Evolutionary conservation across 2,329 filamentous ascomycete genomes (phyloP), one percentile per base, ranked within the genome.

Genomic region (Fusarium brevicatenulatum): DNA sequence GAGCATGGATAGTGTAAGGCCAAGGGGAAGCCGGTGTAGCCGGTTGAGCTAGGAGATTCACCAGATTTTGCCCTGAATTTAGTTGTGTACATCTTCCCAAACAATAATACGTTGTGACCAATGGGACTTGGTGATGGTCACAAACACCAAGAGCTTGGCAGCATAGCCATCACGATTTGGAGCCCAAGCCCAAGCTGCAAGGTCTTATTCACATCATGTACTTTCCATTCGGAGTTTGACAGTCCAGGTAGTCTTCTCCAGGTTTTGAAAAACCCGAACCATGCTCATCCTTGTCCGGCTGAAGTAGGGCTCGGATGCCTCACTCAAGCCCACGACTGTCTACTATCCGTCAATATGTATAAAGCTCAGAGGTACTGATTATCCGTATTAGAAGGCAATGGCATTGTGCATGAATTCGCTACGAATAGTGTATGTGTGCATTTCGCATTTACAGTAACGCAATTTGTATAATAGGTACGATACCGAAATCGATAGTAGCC

Each of bases 21-120:
- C 56, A 63, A 73, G 70, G 57, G 58, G 59, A 62, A 68, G 71
- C 63, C 67, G 71, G 59, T 44, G 63, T 60, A 68, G 63, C 71
- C 71, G 66, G 70, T 61, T 39, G 60, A 54, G 56, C 46, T 47
- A 32, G 39, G 30, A 46, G 30, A 25, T 59, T 25, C 54, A 68
- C 57, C 28, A 46, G 59, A 71, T 54, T 68, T 53, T 70, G 54
- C 44, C 52, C 54, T 68, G 70, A 56, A 58, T 30, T 58, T 47
- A 19, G 19, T 59, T 53, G 15, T 28, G 25, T 47, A 55, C n/a
- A 28, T 37, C 55, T 21, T 50, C 46, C 63, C 40, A 49, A 56
- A 47, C 28, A 47, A 39, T 49, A 70, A 42, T 57, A 72, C 54
- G 37, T 62, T 39, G 39, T 28, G 32, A 23, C 70, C 55, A 70